Base-by-base conservation (phyloP, 2,329 filamentous ascomycete genomes). In the Penicillium vulpinum region DNA sequence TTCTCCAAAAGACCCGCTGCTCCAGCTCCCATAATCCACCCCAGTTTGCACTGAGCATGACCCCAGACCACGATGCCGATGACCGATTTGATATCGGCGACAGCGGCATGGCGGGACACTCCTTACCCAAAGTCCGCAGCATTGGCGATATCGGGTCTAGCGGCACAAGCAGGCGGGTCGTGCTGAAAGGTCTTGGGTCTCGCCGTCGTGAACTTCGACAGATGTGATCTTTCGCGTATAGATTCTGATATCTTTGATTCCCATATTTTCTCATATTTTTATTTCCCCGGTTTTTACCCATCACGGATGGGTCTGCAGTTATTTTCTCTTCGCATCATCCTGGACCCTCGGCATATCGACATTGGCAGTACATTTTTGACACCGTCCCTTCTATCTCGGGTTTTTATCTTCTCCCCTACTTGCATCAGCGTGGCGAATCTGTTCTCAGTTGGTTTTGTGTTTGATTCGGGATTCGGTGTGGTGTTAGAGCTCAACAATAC, bases 1-100 rank as follows among this genome's bases (percentile, higher is more conserved):
- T 80, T 21, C 70, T 79, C 26, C 75, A 75, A 35, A 75, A 78
- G 64, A 77, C 77, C 7, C 69, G 77, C 40, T 68, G 70, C 36
- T 73, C 73, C 16, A 71, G 73, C 5, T 72, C 74, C 5, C 56
- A 70, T 9, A 68, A 73, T 18, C 54, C 63, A 18, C 51, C 58
- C 16, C 68, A 69, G 0, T 62, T 70, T 16, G 66, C 69, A 29
- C 61, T 66, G 21, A 62, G 57, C 15, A 33, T 61, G 39, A 52
- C 58, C 3, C 53, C 61, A 5, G 61, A 62, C 9, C 56, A 59
- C 15, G 63, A 68, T 44, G 38, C 56, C 26, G 39, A 55, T 41
- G 57, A 62, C 16, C 59, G 36, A 24, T 48, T 43, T n/a, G 51
- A 56, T 3, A 41, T 48, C 15, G 43, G 44, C 10, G 55, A 50